Evolutionary conservation across 345 rosid species (phyloP).

Genomic region (Luvunga scandens): DNA sequence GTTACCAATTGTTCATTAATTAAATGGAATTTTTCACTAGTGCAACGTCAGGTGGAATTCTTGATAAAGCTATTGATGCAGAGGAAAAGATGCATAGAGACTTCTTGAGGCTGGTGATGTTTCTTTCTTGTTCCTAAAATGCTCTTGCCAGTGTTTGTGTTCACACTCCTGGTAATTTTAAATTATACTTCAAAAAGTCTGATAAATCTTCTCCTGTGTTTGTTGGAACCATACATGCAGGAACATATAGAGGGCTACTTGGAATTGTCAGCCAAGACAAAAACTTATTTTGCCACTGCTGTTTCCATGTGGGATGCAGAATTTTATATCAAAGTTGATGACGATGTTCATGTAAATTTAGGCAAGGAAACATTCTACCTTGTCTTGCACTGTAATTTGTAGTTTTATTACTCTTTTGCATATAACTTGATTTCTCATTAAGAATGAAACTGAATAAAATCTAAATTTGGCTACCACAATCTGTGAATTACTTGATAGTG

Average conservation of each 20-base stretch:
- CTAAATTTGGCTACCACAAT: neutral
- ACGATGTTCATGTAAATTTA: constrained; percentile 88
- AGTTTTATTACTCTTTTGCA: neutral
- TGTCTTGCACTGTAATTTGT: neutral
- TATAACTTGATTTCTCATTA: neutral
- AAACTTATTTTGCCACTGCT: constrained; percentile 70
- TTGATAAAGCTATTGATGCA: constrained; percentile 70
- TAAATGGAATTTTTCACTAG: constrained; percentile 26
- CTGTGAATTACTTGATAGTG: neutral
- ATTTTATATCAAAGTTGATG: constrained; percentile 93
- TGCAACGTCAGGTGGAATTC: constrained; percentile 50
- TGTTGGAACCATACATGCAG: constrained; percentile 34
- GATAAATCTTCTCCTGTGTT: constrained; percentile 3
- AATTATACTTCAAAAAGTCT: neutral
- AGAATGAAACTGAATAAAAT: neutral
- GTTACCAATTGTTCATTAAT: neutral
- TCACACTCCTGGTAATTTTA: neutral
- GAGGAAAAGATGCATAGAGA: constrained; percentile 69
- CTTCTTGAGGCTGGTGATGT: constrained; percentile 80
- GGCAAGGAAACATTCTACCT: constrained; percentile 37
- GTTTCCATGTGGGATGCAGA: constrained; percentile 85
- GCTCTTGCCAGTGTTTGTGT: constrained; percentile 3
- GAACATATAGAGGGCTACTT: constrained; percentile 81
- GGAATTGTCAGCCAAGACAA: constrained; percentile 84
- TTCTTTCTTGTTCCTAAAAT: constrained; percentile 8